A percentile compares a stretch with the other conserved stretches of the same genome.
Evolutionary conservation across 108 stramenopile genomes (phyloP).

Genomic region (Hondaea fermentalgiana): DNA sequence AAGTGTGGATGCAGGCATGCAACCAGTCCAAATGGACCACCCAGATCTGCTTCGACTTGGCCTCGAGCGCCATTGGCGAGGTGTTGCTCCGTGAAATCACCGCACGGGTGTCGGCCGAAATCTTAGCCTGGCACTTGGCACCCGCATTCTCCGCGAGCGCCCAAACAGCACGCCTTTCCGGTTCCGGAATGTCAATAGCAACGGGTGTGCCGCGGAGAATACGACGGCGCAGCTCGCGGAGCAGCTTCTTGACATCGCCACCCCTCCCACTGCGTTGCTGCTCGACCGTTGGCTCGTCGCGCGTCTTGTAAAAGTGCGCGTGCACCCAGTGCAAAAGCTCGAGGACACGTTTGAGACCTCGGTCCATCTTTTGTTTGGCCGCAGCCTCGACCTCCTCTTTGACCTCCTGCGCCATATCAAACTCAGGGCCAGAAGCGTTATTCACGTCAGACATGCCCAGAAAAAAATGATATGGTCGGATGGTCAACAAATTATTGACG

Average conservation of each 20-base stretch:
- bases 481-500: neutral
- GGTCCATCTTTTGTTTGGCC: neutral
- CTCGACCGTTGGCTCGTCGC: neutral
- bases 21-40: neutral
- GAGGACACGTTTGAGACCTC: neutral
- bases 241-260: neutral
- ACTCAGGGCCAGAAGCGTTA: constrained; percentile 10
- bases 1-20: neutral
- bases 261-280: neutral
- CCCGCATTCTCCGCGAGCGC: neutral
- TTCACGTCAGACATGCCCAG: constrained; percentile 3
- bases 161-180: neutral
- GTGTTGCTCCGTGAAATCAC: neutral
- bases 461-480: neutral
- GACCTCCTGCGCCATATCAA: neutral
- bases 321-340: constrained; percentile 3
- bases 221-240: neutral
- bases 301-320: neutral
- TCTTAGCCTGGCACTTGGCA: neutral
- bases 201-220: neutral
- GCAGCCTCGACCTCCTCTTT: neutral
- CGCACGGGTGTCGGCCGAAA: neutral
- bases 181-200: neutral
- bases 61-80: neutral
- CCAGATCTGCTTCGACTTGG: neutral